A percentile compares a stretch with the other conserved stretches of the same genome.
Conservation (phyloP, 805 yeast genomes). For the Candida ulmi region DNA sequence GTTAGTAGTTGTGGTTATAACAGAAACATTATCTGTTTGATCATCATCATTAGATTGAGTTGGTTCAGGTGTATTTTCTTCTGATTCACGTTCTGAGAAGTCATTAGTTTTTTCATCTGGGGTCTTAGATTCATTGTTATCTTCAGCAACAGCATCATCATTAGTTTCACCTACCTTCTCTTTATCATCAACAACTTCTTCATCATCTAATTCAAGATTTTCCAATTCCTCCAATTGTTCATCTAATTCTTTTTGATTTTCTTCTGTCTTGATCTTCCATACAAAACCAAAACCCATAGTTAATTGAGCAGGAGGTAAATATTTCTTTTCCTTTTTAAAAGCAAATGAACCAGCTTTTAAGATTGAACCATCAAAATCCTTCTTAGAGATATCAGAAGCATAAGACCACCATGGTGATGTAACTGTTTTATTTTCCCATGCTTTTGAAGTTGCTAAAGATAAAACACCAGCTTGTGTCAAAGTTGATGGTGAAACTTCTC, state of each 20-base stretch:
- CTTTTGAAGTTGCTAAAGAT: constrained; percentile 73
- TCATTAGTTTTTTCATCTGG: constrained; percentile 9
- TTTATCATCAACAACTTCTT: not conserved
- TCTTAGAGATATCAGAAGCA: constrained; percentile 63
- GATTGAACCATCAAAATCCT: constrained; percentile 54
- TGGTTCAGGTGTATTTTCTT: not conserved
- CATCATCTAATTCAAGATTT: constrained; percentile 12
- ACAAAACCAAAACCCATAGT: constrained; percentile 86
- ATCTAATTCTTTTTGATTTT: constrained; percentile 33
- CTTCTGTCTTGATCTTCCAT: constrained; percentile 63
- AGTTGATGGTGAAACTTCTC: constrained; percentile 80
- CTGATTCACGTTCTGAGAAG: constrained; percentile 10
- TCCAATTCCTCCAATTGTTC: constrained; percentile 18
- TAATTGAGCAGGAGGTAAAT: constrained; percentile 73
- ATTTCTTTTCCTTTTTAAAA: constrained; percentile 46
- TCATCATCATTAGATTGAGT: not conserved
- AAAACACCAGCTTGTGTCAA: constrained; percentile 85
- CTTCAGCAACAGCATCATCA: constrained; percentile 4
- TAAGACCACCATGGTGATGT: constrained; percentile 84
- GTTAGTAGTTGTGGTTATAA: constrained; percentile 1
- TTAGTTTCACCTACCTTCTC: too few species aligned
- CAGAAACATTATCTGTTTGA: not conserved
- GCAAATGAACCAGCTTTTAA: constrained; percentile 60
- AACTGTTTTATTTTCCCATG: constrained; percentile 84
- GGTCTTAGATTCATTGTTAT: too few species aligned